These are phyloP conservation scores for Panicum virgatum DNA, from an alignment of 202 grass and related monocot genomes.

Conservation along the genomic window DNA sequence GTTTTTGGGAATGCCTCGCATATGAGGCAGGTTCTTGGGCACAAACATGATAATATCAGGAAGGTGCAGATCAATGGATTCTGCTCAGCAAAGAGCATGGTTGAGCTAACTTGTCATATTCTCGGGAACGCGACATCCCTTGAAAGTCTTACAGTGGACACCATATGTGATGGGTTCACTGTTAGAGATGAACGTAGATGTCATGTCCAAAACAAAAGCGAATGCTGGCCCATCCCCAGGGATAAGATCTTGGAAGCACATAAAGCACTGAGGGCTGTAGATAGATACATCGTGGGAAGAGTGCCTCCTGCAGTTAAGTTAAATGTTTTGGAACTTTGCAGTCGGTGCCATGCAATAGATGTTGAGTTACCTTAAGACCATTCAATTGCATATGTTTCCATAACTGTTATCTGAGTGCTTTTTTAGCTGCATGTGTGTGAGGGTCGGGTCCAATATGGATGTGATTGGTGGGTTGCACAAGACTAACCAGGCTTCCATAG, in stretches of 20 bases:
- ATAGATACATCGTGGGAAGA: background rate
- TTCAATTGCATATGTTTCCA: too few species aligned
- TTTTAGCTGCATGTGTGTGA: too few species aligned
- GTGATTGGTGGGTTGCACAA: too few species aligned
- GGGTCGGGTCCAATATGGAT: too few species aligned
- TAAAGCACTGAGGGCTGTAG: background rate
- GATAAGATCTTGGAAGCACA: background rate
- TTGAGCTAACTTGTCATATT: constrained; percentile 8
- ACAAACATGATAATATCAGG: background rate
- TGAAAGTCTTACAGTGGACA: background rate
- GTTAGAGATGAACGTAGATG: background rate
- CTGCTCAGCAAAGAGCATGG: constrained; percentile 9
- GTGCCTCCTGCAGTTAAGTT: background rate
- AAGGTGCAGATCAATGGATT: background rate
- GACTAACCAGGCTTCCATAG: too few species aligned
- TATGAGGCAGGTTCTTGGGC: background rate
- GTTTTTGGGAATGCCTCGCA: background rate
- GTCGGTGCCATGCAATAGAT: background rate
- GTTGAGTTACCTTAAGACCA: background rate
- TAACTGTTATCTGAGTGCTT: too few species aligned
- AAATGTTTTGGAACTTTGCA: background rate
- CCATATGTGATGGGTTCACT: background rate
- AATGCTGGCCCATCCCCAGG: rapidly evolving
- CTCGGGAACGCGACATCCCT: background rate
- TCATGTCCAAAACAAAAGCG: background rate